Base-by-base conservation (phyloP, 352 stramenopile genomes). In the Pythium guiyangense region DNA sequence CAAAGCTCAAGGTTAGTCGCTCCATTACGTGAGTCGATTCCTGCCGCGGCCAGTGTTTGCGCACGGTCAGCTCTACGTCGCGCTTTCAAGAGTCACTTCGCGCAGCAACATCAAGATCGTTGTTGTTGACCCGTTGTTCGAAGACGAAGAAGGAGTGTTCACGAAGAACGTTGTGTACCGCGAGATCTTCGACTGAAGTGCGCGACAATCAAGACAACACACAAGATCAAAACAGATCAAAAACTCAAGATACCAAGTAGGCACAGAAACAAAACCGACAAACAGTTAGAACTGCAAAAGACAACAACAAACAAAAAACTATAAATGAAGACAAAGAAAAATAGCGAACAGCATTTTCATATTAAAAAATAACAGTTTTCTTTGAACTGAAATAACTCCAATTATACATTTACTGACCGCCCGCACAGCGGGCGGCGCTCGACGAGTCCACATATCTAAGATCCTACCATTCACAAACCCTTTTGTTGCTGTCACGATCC, bases 11-110 rank as follows among this genome's bases (percentile, higher is more conserved):
- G 18, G 57, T 0, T 54, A 72, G 18, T 59, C 57, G 2, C 3
- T 69, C 1, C 43, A 54, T 14, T 47, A 66, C 39, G 2, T 71
- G 9, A 56, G 42, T 0, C 2, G 68, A 0, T 71, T 66, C 20
- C 44, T 71, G 0, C 53, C 52, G 6, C 22, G 2, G 0, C 64
- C 52, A 31, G 53, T 22, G 22, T 22, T 22, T 22, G 22, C 22
- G 22, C 22, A 22, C 22, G 22, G 22, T 1, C 22, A 22, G 22
- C 22, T 22, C 22, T 22, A 22, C 22, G 22, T 22, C 22, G 22
- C 22, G 22, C 22, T 22, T 22, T 22, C 22, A 22, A 22, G 22
- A 22, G 22, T 22, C 22, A 22, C 22, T 22, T 22, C 22, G 22
- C 22, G 22, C 22, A 22, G 22, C 22, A 22, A 22, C 22, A 22